Conservation (phyloP, 1,284 basidiomycete species). For the Rhodotorula sp. region DNA sequence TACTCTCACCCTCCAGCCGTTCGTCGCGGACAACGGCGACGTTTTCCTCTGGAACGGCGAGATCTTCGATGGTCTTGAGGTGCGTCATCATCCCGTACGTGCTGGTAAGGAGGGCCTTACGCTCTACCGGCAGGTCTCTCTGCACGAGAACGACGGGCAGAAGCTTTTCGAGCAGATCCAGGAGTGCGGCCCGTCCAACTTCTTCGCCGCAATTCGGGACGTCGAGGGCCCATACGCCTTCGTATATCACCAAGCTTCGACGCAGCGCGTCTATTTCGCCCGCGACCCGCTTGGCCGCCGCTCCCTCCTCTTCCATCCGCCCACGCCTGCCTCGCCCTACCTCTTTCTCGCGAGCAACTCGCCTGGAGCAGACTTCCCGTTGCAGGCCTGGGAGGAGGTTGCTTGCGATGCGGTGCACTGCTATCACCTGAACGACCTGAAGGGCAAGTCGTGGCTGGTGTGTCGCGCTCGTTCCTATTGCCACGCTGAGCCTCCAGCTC, state of each 20-base stretch:
- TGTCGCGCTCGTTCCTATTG: not conserved
- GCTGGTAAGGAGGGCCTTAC: too few species aligned
- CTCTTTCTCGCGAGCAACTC: slow-evolving; percentile 12
- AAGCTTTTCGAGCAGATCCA: slow-evolving; percentile 60
- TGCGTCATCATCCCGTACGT: slow-evolving; percentile 6
- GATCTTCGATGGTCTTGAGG: slow-evolving; percentile 46
- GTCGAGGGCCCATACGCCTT: slow-evolving; percentile 93
- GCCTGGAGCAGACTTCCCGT: slow-evolving; percentile 1
- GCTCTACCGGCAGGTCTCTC: slow-evolving; percentile 23
- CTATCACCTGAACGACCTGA: slow-evolving; percentile 12
- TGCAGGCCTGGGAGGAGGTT: slow-evolving; percentile 37
- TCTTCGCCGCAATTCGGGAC: slow-evolving; percentile 58
- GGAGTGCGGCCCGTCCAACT: slow-evolving; percentile 54
- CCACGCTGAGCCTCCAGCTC: not conserved
- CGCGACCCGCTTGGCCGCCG: slow-evolving; percentile 89
- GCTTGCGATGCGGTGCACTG: slow-evolving; percentile 23
- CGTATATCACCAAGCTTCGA: slow-evolving; percentile 63
- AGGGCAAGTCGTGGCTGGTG: slow-evolving; percentile 15
- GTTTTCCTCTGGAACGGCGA: slow-evolving; percentile 47
- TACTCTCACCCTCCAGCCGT: slow-evolving; percentile 69
- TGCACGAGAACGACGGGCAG: slow-evolving; percentile 77
- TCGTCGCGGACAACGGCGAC: slow-evolving; percentile 52
- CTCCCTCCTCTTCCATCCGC: slow-evolving; percentile 73
- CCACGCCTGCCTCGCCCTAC: slow-evolving; percentile 50
- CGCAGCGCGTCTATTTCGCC: slow-evolving; percentile 66